phyloP scores from a whole-genome alignment of 2,329 filamentous ascomycete genomes.

The Zymoseptoria tritici region DNA sequence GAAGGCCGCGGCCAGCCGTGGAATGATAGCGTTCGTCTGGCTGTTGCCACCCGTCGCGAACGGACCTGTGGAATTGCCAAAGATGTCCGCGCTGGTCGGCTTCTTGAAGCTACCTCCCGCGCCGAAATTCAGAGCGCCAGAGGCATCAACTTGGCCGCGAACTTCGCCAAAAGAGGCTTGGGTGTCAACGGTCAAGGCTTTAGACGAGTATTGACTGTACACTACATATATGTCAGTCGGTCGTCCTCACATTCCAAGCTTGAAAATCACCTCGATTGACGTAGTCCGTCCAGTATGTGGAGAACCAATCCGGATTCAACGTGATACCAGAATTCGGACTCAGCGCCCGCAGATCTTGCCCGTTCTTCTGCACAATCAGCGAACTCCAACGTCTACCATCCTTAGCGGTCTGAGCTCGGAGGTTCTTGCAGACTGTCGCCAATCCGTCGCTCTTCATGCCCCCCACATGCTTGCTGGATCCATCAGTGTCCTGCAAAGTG shows the following conservation, averaged over 20 bases:
- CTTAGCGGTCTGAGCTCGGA: slow-evolving; percentile 47
- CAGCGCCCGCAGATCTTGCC: slow-evolving; percentile 36
- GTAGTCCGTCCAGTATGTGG: slow-evolving; percentile 46
- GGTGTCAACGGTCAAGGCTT: slow-evolving; percentile 54
- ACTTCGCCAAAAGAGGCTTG: slow-evolving; percentile 50
- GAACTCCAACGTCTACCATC: slow-evolving; percentile 58
- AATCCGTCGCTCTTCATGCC: slow-evolving; percentile 55
- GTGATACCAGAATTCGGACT: slow-evolving; percentile 42
- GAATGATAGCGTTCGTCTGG: slow-evolving; percentile 53
- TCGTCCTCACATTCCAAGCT: neutral
- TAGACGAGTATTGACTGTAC: slow-evolving; percentile 40
- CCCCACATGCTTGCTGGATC: slow-evolving; percentile 42
- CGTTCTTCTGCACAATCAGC: slow-evolving; percentile 41
- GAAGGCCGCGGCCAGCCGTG: slow-evolving; percentile 67
- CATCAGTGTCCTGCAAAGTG: slow-evolving; percentile 31
- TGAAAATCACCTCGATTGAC: slow-evolving; percentile 31
- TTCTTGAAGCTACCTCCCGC: slow-evolving; percentile 46
- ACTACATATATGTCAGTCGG: slow-evolving; percentile 26
- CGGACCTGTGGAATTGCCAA: slow-evolving; percentile 58
- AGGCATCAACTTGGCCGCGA: slow-evolving; percentile 34
- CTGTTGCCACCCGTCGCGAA: slow-evolving; percentile 43
- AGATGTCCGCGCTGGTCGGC: slow-evolving; percentile 56
- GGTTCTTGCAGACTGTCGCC: slow-evolving; percentile 45
- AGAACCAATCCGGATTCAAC: slow-evolving; percentile 41
- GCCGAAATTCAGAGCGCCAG: slow-evolving; percentile 36